phyloP scores from a whole-genome alignment of 805 yeast species.

The Sugiyamaella marilandica region DNA sequence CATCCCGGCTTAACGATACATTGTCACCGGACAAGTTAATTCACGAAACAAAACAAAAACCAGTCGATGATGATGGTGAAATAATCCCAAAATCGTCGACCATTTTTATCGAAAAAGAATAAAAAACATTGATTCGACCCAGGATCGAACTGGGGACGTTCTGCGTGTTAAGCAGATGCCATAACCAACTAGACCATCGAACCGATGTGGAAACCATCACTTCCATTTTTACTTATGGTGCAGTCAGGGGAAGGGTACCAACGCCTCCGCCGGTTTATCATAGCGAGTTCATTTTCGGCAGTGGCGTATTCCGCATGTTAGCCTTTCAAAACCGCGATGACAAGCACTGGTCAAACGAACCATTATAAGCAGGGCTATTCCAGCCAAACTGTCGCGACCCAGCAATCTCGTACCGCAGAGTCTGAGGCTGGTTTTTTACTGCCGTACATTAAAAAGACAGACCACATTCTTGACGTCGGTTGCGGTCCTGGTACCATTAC shows the following conservation, averaged over 20 bases:
- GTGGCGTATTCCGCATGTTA: too few relatives aligned
- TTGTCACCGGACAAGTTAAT: too few relatives aligned
- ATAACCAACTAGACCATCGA: slow-evolving; percentile 99
- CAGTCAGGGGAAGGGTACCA: too few relatives aligned
- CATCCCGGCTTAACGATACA: too few relatives aligned
- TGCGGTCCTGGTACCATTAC: slow-evolving; percentile 43
- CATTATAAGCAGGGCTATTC: not conserved
- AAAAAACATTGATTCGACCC: slow-evolving; percentile 78
- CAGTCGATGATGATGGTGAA: too few relatives aligned
- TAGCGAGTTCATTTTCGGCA: too few relatives aligned
- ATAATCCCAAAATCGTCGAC: too few relatives aligned
- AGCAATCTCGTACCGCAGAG: slow-evolving; percentile 34
- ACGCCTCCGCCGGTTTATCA: too few relatives aligned
- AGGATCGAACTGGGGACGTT: slow-evolving; percentile 99
- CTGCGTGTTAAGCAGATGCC: slow-evolving; percentile 99
- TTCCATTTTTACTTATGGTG: too few relatives aligned
- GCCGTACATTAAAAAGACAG: slow-evolving; percentile 28
- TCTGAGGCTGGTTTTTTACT: slow-evolving; percentile 30
- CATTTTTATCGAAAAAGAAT: too few relatives aligned
- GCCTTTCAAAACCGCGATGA: too few relatives aligned
- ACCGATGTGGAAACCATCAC: slow-evolving; percentile 38
- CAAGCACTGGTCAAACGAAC: not conserved
- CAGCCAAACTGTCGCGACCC: slow-evolving; percentile 19
- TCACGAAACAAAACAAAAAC: too few relatives aligned
- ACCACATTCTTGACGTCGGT: slow-evolving; percentile 38